These are phyloP conservation scores for Chenopodium berlandieri DNA, from an alignment of 148 eudicot species.

Conservation along the genomic window DNA sequence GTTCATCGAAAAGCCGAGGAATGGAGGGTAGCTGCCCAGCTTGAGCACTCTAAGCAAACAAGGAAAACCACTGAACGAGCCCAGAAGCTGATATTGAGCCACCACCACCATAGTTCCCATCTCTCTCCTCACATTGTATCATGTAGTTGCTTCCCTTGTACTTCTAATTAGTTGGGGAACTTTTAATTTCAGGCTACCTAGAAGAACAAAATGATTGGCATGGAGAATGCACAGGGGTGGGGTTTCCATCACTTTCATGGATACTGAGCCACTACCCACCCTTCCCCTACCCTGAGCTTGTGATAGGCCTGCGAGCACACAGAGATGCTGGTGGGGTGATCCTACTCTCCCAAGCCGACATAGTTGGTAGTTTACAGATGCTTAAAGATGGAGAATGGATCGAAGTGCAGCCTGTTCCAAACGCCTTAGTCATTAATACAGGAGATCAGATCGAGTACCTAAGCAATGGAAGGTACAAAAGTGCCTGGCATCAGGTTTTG, in stretches of 20 bases:
- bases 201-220: neutral
- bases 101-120: slow-evolving; percentile 33
- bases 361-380: slow-evolving; percentile 64
- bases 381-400: slow-evolving; percentile 76
- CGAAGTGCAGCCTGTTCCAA: slow-evolving; percentile 70
- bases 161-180: slow-evolving; percentile 10
- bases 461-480: slow-evolving; percentile 86
- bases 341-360: slow-evolving; percentile 80
- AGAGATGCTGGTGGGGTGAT: slow-evolving; percentile 93
- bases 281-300: slow-evolving; percentile 69
- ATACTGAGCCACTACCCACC: slow-evolving; percentile 83
- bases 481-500: slow-evolving; percentile 82
- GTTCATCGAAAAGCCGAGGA: slow-evolving; percentile 82
- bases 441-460: slow-evolving; percentile 91
- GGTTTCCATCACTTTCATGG: neutral
- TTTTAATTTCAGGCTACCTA: neutral
- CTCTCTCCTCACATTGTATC: slow-evolving; percentile 40
- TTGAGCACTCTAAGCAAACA: slow-evolving; percentile 60
- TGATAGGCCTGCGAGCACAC: slow-evolving; percentile 77
- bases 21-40: slow-evolving; percentile 65
- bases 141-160: slow-evolving; percentile 74
- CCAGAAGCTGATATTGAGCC: slow-evolving; percentile 34
- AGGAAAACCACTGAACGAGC: slow-evolving; percentile 44
- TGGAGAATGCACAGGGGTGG: neutral
- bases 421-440: slow-evolving; percentile 79